Evolutionary conservation across 169 alveolate species (phyloP).

Genomic region (Plasmodium knowlesi): DNA sequence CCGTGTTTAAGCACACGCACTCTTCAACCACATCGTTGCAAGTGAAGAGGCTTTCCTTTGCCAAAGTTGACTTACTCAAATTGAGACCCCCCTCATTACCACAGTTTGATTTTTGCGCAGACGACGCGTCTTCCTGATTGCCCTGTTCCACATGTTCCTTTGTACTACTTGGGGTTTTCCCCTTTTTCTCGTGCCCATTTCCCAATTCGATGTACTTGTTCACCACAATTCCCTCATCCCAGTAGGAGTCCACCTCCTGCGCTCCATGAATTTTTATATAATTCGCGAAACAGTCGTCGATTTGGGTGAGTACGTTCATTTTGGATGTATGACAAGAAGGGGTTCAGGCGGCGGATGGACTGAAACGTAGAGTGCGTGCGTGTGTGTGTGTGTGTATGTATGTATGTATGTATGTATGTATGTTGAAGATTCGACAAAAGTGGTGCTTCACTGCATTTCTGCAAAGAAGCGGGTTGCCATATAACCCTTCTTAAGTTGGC

Average conservation of each 20-base stretch:
- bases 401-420: too few relatives aligned
- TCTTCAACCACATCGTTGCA: slow-evolving; percentile 35
- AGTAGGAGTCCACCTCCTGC: slow-evolving; percentile 29
- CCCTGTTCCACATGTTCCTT: not conserved
- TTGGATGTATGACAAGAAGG: not conserved
- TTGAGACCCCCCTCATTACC: not conserved
- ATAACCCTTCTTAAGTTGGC: not conserved
- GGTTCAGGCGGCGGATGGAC: not conserved
- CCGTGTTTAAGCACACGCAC: slow-evolving; percentile 40
- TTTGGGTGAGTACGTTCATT: slow-evolving; percentile 65
- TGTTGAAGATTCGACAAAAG: not conserved
- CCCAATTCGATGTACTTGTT: slow-evolving; percentile 63
- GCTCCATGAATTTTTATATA: slow-evolving; percentile 36
- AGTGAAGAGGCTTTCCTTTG: not conserved
- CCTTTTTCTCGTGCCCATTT: slow-evolving; percentile 9
- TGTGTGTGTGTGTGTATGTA: too few relatives aligned
- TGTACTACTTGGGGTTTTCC: not conserved
- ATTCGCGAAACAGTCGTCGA: slow-evolving; percentile 29
- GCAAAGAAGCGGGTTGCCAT: not conserved
- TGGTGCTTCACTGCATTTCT: not conserved
- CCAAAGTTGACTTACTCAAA: not conserved
- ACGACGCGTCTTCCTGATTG: not conserved
- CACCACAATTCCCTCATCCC: slow-evolving; percentile 74
- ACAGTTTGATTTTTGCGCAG: not conserved
- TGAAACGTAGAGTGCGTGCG: not conserved